Evolutionary conservation across 345 rosid genomes (phyloP).

Genomic region (Kernera saxatilis): DNA sequence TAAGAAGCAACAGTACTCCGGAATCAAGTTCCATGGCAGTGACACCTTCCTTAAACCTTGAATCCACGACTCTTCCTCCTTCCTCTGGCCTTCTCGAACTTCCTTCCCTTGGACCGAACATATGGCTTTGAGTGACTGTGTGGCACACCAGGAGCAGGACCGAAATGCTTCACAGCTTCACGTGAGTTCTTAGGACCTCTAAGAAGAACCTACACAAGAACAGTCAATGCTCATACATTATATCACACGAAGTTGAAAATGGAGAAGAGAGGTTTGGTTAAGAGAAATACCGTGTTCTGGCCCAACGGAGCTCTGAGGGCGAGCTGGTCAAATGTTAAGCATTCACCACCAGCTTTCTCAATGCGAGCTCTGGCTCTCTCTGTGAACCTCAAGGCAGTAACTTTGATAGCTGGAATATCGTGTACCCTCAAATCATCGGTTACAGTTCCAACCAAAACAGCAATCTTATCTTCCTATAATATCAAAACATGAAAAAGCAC

Average conservation of each 20-base stretch:
- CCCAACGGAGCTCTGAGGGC: slow-evolving; percentile 94
- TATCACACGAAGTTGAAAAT: background rate
- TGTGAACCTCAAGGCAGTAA: slow-evolving; percentile 83
- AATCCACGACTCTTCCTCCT: slow-evolving; percentile 79
- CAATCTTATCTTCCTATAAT: slow-evolving; percentile 66
- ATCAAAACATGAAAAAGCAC: background rate
- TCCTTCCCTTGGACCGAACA: slow-evolving; percentile 83
- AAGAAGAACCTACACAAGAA: slow-evolving; percentile 56
- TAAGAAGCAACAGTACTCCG: slow-evolving; percentile 16
- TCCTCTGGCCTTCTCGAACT: slow-evolving; percentile 90
- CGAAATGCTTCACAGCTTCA: slow-evolving; percentile 96
- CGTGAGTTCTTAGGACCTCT: slow-evolving; percentile 96
- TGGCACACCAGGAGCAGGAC: slow-evolving; percentile 98
- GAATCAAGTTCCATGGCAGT: slow-evolving; percentile 16
- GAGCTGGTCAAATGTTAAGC: slow-evolving; percentile 93
- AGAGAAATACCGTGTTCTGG: slow-evolving; percentile 77
- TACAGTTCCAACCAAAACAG: slow-evolving; percentile 82
- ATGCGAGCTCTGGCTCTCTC: slow-evolving; percentile 92
- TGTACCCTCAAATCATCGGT: slow-evolving; percentile 85
- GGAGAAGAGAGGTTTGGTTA: background rate
- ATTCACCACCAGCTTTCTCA: slow-evolving; percentile 97
- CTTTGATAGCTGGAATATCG: slow-evolving; percentile 79
- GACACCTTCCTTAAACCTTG: slow-evolving; percentile 44
- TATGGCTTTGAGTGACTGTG: slow-evolving; percentile 88
- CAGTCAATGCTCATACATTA: background rate